phyloP scores from a whole-genome alignment of 106 monocot genomes.

The Narthecium ossifragum region DNA sequence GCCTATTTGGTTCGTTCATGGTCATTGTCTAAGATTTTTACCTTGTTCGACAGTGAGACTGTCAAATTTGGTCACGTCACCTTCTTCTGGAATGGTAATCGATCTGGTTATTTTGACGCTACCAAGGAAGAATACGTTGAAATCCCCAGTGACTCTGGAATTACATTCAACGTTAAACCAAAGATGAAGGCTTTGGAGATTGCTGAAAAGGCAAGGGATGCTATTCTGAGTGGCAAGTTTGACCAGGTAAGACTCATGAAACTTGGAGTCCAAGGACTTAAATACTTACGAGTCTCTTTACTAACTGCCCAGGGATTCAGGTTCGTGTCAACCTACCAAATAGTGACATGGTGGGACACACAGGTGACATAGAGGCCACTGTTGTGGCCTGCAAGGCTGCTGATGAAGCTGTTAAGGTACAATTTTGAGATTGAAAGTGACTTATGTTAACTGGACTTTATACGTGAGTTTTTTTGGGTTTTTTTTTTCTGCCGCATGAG shows the following conservation, averaged over 20 bases:
- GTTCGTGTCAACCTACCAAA: conserved; percentile 73
- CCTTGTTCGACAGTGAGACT: conserved; percentile 81
- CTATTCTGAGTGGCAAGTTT: conserved; percentile 70
- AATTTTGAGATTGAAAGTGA: conserved; percentile 1
- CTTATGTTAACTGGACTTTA: no score
- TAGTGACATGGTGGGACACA: conserved; percentile 90
- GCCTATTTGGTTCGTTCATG: no score
- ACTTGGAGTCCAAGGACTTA: no score
- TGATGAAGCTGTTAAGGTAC: conserved; percentile 80
- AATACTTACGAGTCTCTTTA: no score
- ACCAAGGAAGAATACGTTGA: conserved; percentile 78
- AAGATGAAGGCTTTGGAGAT: conserved; percentile 85
- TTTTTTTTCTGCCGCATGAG: no score
- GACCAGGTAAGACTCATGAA: conserved; percentile 55
- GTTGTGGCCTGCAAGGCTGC: conserved; percentile 68
- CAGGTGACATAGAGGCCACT: conserved; percentile 82
- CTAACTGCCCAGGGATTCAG: conserved; percentile 25
- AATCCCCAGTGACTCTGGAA: conserved; percentile 80
- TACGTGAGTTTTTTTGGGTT: no score
- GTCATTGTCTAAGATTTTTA: no score
- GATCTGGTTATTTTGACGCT: conserved; percentile 70
- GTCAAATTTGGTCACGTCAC: conserved; percentile 93
- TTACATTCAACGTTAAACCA: conserved; percentile 75
- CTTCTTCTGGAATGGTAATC: conserved; percentile 93
- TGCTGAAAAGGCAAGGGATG: conserved; percentile 69